Base-by-base conservation (phyloP, 306 rosid species). In the Aeschynomene evenia region DNA sequence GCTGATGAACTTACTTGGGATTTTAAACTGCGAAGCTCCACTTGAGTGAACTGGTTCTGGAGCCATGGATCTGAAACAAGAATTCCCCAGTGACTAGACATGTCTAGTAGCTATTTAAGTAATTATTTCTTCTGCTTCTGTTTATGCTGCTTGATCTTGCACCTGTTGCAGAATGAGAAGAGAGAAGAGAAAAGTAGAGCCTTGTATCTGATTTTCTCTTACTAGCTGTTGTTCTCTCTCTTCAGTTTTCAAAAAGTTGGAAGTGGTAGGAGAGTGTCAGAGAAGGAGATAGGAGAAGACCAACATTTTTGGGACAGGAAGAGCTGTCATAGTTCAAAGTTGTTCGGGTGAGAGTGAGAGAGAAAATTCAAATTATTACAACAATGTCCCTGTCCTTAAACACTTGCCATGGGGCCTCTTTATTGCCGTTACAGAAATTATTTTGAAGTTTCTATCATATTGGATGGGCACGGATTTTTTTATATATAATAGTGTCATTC, bases 1-100 rank as follows among this genome's bases (percentile, higher is more conserved):
- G 43, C 13, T 9, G 50, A 43, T 42, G 48, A 68, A 72, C 83
- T 39, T 76, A 94, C 98, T 29, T 94, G 94, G 62, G 97, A 62
- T 67, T 94, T 94, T 5, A 94, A 85, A 79, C 88, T 81, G 6
- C 96, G 91, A 52, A 94, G 99, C 84, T 94, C 99, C 23, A 78
- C 99, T 84, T 94, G 99, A 21, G 99, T 94, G 85, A 94, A 94
- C 83, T 94, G 99, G 64, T 87, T 94, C 70, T 94, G 99, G 36
- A 94, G 92, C 85, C 84, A 89, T 84, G 95, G 99, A 94, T 94
- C 99, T 78, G 97, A 94, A 77, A 94, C 99, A 15, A 94, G 88
- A 87, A 94, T 83, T 66, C 99, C 99, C 71, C 95, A 89, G 36
- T 87, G 95, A 26, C 91, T 82, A 10, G 88, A 84, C 99, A 94